Percentiles rank a stretch among this genome's conserved stretches.
Evolutionary conservation across 345 rosid genomes (phyloP).

Genomic region (Angophora floribunda): DNA sequence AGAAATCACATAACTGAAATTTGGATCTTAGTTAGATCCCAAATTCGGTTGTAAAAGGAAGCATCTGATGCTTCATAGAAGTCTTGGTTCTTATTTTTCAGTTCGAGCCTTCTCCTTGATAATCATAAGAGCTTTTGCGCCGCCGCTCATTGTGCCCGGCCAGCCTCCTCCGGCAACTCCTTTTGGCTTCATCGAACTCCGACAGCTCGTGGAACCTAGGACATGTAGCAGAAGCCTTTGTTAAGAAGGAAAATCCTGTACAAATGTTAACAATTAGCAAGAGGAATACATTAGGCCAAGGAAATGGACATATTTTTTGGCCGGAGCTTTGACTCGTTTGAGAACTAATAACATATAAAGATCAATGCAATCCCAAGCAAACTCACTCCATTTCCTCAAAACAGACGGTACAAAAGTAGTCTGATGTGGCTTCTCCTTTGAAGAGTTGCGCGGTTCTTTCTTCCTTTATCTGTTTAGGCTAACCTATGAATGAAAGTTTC

Average conservation of each 20-base stretch:
- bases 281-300: neutral
- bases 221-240: neutral
- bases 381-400: neutral
- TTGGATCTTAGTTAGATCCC: neutral
- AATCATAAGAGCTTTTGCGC: slow-evolving; percentile 46
- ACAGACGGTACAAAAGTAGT: neutral
- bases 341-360: neutral
- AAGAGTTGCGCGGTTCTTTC: neutral
- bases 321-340: neutral
- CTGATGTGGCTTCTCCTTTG: neutral
- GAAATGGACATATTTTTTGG: neutral
- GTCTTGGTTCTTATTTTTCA: neutral
- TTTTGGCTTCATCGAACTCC: slow-evolving; percentile 72
- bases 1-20: slow-evolving; percentile 2
- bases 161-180: slow-evolving; percentile 81
- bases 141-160: slow-evolving; percentile 93
- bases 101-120: slow-evolving; percentile 33
- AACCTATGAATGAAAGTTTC: neutral
- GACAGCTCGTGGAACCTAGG: slow-evolving; percentile 71
- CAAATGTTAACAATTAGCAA: neutral
- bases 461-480: neutral
- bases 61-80: neutral
- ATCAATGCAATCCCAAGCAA: neutral
- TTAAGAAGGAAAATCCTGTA: neutral
- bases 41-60: neutral